Evolutionary conservation across 73 alveolate genomes (phyloP).

Genomic region (Symbiodinium pilosum): DNA sequence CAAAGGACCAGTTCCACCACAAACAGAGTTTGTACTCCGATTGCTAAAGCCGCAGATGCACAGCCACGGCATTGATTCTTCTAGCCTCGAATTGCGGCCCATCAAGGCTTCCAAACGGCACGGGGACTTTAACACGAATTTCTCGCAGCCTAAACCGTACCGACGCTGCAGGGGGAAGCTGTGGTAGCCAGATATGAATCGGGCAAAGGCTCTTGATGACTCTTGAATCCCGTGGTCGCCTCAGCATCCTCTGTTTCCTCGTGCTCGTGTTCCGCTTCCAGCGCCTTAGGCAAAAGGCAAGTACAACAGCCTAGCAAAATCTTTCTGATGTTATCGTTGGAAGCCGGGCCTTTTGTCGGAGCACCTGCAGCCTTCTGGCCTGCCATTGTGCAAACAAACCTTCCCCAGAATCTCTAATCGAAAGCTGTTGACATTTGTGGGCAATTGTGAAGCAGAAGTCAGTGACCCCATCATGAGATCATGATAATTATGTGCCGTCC

Average conservation of each 20-base stretch:
- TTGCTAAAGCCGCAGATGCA: constrained; percentile 62
- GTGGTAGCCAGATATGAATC: neutral
- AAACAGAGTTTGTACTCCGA: constrained; percentile 1
- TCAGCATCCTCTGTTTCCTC: constrained; percentile 43
- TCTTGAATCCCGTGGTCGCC: neutral
- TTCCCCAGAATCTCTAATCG: too few relatives aligned
- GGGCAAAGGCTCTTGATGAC: neutral
- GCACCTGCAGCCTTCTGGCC: constrained; percentile 85
- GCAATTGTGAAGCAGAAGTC: too few relatives aligned
- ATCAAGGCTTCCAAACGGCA: neutral
- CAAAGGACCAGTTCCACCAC: constrained; percentile 55
- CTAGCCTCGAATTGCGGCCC: neutral
- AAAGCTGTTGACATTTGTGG: too few relatives aligned
- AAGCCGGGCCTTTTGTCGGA: constrained; percentile 59
- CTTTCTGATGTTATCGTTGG: neutral
- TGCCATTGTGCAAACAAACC: neutral
- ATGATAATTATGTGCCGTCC: too few relatives aligned
- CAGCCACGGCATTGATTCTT: neutral
- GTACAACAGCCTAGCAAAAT: neutral
- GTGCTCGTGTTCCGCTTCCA: constrained; percentile 72
- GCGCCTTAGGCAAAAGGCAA: neutral
- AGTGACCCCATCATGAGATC: too few relatives aligned
- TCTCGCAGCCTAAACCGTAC: neutral
- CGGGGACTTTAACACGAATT: neutral
- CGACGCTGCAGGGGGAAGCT: neutral